Evolutionary conservation across 176 grass and related monocot species (phyloP).

Genomic region (Aegilops sharonensis): DNA sequence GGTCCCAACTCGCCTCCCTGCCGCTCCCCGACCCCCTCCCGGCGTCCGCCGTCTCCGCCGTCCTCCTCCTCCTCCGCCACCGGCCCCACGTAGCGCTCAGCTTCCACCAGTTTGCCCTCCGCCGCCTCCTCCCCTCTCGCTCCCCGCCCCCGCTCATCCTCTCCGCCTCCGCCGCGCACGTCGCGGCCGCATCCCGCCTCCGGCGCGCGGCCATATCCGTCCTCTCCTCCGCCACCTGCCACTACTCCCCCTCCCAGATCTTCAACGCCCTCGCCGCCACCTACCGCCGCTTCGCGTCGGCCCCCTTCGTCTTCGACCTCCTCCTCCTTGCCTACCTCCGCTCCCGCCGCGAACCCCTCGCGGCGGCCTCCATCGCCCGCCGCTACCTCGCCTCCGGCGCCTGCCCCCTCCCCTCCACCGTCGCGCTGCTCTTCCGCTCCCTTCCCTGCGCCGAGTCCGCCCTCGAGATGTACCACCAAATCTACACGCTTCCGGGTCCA

Average conservation of each 20-base stretch:
- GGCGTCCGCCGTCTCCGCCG: conserved; percentile 7
- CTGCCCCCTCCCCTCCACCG: conserved; percentile 20
- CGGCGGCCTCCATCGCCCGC: conserved; percentile 18
- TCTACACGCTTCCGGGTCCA: conserved; percentile 16
- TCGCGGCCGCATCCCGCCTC: conserved; percentile 25
- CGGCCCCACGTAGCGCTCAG: conserved; percentile 31
- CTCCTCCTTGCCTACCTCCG: conserved; percentile 45
- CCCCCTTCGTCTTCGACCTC: conserved; percentile 41
- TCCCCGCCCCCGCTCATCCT: conserved; percentile 12
- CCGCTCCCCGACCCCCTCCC: conserved; percentile 18
- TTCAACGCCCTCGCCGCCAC: conserved; percentile 34
- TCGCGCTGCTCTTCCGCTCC: conserved; percentile 20
- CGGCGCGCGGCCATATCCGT: conserved; percentile 13
- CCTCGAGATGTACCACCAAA: conserved; percentile 43
- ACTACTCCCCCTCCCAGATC: conserved; percentile 7
- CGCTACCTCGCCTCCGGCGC: not conserved
- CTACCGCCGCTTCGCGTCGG: conserved; percentile 29
- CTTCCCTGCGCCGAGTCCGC: conserved; percentile 28
- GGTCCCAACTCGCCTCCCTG: conserved; percentile 43
- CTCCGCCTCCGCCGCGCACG: conserved; percentile 22
- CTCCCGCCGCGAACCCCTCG: conserved; percentile 13
- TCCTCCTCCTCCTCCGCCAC: conserved; percentile 39
- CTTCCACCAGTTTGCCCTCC: conserved; percentile 30
- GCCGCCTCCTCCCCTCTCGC: not conserved
- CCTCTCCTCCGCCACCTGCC: conserved; percentile 23